Evolutionary conservation across 2,329 filamentous ascomycete genomes (phyloP).

Genomic region (Penicillium sp.): DNA sequence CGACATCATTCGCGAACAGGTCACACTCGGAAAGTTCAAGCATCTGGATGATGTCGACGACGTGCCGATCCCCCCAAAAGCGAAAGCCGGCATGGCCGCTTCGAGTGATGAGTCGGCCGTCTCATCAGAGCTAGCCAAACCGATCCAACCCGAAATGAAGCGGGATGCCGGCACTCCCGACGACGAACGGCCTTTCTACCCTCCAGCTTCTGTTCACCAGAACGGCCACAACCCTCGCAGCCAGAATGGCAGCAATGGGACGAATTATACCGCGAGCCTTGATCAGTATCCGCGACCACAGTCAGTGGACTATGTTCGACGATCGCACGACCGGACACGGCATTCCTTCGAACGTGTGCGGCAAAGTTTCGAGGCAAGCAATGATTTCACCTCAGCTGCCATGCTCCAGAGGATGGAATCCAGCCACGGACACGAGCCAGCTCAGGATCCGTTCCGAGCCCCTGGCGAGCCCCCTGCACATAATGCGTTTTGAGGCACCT

Average conservation of each 20-base stretch:
- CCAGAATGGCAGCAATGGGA: slow-evolving; percentile 92
- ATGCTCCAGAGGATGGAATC: slow-evolving; percentile 84
- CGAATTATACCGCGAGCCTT: slow-evolving; percentile 73
- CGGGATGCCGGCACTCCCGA: slow-evolving; percentile 74
- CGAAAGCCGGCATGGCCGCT: slow-evolving; percentile 40
- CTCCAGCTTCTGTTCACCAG: slow-evolving; percentile 81
- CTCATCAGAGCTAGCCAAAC: slow-evolving; percentile 48
- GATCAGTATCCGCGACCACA: slow-evolving; percentile 58
- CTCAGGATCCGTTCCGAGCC: slow-evolving; percentile 38
- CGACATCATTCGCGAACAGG: slow-evolving; percentile 94
- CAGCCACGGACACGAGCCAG: slow-evolving; percentile 45
- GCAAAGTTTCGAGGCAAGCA: slow-evolving; percentile 82
- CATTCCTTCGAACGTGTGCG: slow-evolving; percentile 85
- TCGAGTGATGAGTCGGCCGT: slow-evolving; percentile 47
- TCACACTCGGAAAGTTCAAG: slow-evolving; percentile 79
- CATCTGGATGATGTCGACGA: slow-evolving; percentile 66
- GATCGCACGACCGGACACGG: slow-evolving; percentile 85
- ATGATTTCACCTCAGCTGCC: slow-evolving; percentile 89
- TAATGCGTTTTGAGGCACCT: slow-evolving; percentile 33
- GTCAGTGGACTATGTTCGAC: slow-evolving; percentile 63
- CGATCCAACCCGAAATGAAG: slow-evolving; percentile 61
- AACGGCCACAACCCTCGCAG: slow-evolving; percentile 80
- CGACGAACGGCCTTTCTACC: slow-evolving; percentile 90
- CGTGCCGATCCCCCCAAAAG: slow-evolving; percentile 55
- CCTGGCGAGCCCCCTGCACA: slow-evolving; percentile 38